Percentiles rank a stretch among this genome's conserved stretches.
Evolutionary conservation across 768 basidiomycete genomes (phyloP).

Genomic region (Hygrophorus russula): DNA sequence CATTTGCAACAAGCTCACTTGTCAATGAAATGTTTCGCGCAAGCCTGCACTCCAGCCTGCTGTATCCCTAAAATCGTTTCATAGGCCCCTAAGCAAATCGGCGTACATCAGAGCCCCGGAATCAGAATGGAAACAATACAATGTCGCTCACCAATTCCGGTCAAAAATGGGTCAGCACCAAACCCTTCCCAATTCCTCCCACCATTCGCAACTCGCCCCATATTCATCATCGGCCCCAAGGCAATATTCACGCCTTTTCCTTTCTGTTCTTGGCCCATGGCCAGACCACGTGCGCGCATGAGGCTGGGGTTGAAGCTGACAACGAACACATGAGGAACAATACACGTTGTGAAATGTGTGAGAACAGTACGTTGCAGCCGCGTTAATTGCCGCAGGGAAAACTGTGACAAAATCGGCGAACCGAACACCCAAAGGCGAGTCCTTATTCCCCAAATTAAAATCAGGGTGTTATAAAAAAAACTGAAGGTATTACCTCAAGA

Average conservation of each 20-base stretch:
- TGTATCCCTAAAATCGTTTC: slow-evolving; percentile 84
- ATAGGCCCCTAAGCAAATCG: slow-evolving; percentile 29
- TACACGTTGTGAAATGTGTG: neutral
- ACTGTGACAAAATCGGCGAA: slow-evolving; percentile 59
- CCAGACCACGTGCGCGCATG: slow-evolving; percentile 63
- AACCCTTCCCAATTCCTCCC: slow-evolving; percentile 97
- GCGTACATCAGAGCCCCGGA: neutral
- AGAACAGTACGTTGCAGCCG: slow-evolving; percentile 60
- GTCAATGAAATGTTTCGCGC: slow-evolving; percentile 75
- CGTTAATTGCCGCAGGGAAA: slow-evolving; percentile 79
- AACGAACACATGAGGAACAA: slow-evolving; percentile 1
- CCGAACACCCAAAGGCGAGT: slow-evolving; percentile 73
- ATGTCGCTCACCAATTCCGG: slow-evolving; percentile 41
- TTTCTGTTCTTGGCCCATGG: slow-evolving; percentile 74
- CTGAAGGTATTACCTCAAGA: slow-evolving; percentile 37
- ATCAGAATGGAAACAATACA: neutral
- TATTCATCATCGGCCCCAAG: slow-evolving; percentile 79
- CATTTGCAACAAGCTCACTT: slow-evolving; percentile 35
- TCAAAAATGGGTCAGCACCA: slow-evolving; percentile 79
- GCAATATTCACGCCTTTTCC: slow-evolving; percentile 80
- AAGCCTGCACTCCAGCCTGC: slow-evolving; percentile 68
- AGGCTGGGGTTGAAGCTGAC: slow-evolving; percentile 64
- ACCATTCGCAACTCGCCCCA: slow-evolving; percentile 54
- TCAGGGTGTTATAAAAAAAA: slow-evolving; percentile 30
- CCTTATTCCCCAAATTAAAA: slow-evolving; percentile 20